A percentile compares a stretch with the other conserved stretches of the same genome.
Evolutionary conservation across 441 rosid species (phyloP).

Genomic region (Sinapis alba): DNA sequence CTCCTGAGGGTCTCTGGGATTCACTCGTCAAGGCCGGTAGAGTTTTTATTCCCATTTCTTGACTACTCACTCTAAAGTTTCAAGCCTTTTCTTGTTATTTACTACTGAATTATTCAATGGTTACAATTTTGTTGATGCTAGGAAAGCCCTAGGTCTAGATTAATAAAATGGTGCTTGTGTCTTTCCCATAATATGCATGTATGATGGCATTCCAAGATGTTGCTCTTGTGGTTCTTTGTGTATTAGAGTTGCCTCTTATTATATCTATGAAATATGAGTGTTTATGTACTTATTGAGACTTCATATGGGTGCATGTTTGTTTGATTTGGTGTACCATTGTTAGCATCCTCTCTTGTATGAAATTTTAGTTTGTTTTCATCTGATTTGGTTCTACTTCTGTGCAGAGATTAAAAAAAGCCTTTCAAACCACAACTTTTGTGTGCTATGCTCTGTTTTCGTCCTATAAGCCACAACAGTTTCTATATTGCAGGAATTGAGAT

Average conservation of each 20-base stretch:
- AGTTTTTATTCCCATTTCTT: background rate
- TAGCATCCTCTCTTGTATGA: background rate
- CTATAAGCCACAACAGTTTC: conserved; percentile 60
- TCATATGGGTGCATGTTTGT: background rate
- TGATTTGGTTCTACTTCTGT: background rate
- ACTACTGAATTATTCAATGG: background rate
- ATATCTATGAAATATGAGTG: background rate
- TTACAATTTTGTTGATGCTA: background rate
- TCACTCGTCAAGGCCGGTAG: conserved; percentile 71
- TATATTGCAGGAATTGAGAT: conserved; percentile 65
- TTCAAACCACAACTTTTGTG: background rate
- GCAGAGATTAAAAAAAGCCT: background rate
- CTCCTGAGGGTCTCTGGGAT: conserved; percentile 66
- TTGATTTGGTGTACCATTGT: conserved; percentile 4
- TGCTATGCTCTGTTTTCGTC: conserved; percentile 37
- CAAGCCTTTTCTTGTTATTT: background rate
- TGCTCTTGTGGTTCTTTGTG: background rate
- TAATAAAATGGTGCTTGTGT: background rate
- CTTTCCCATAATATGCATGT: background rate
- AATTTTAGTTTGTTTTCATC: background rate
- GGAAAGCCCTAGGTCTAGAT: background rate
- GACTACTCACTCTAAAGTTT: background rate
- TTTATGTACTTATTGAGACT: background rate
- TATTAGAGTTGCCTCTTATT: background rate
- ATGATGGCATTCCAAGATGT: background rate